Conservation (phyloP, 441 rosid genomes). For the Arabidopsis hybrid region DNA sequence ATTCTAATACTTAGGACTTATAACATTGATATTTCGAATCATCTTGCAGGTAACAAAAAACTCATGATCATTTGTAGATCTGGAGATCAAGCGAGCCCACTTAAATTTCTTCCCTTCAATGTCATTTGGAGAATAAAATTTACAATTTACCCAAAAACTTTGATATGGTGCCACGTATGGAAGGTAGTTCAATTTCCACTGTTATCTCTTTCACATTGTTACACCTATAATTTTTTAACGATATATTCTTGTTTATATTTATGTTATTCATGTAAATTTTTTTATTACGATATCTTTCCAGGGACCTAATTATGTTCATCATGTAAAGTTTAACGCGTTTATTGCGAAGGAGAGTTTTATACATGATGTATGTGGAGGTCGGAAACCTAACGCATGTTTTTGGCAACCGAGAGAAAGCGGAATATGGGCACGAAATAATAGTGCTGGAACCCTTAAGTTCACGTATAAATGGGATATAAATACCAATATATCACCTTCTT, state of each 20-base stretch:
- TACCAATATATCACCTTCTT: too few relatives aligned
- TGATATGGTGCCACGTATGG: slow-evolving; percentile 33
- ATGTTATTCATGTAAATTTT: background rate
- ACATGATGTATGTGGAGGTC: slow-evolving; percentile 6
- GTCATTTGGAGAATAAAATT: background rate
- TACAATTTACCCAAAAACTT: background rate
- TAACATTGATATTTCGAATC: background rate
- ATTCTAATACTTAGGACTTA: background rate
- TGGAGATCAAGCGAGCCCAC: fast-evolving
- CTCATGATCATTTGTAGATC: slow-evolving; percentile 11
- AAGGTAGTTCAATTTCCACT: slow-evolving; percentile 5
- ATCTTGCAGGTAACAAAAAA: background rate
- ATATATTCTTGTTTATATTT: background rate
- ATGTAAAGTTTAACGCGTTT: slow-evolving; percentile 1
- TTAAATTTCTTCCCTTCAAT: background rate
- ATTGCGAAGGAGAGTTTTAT: background rate
- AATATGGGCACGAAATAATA: too few relatives aligned
- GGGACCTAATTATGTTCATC: slow-evolving; percentile 24
- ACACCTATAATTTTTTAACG: too few relatives aligned
- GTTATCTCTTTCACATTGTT: background rate
- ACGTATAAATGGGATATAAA: too few relatives aligned
- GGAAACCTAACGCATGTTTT: background rate
- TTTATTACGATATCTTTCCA: background rate
- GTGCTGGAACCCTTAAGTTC: too few relatives aligned
- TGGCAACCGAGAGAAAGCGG: too few relatives aligned